Conservation (phyloP, 78 protist genomes). For the Chrysochromulina tobinii region DNA sequence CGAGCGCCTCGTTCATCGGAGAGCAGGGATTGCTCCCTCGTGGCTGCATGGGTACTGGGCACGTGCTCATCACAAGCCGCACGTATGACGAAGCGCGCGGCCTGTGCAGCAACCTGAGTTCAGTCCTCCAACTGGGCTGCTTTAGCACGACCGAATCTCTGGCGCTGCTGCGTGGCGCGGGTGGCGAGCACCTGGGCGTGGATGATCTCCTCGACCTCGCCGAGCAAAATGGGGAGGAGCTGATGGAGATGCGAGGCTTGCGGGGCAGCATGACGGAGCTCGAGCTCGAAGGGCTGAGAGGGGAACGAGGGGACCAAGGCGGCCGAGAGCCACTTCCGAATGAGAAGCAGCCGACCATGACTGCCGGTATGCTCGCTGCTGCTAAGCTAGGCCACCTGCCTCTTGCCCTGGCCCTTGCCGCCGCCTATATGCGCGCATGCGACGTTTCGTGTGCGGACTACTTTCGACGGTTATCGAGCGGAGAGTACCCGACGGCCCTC, state of each 20-base stretch:
- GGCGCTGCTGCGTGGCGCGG: background rate
- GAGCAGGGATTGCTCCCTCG: background rate
- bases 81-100: too few relatives aligned
- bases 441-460: background rate
- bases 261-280: too few relatives aligned
- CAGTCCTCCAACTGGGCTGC: background rate
- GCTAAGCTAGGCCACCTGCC: background rate
- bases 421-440: constrained; percentile 29
- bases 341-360: background rate
- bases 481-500: too few relatives aligned
- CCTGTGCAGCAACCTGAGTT: too few relatives aligned
- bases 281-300: too few relatives aligned
- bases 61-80: background rate
- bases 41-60: background rate
- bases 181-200: constrained; percentile 16
- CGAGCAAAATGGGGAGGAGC: too few relatives aligned
- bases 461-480: background rate
- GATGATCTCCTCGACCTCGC: background rate
- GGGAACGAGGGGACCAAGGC: too few relatives aligned
- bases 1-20: background rate
- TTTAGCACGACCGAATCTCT: background rate
- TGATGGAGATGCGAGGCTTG: too few relatives aligned
- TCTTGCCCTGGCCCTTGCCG: constrained; percentile 14
- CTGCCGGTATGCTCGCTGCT: background rate
- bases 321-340: too few relatives aligned